These are phyloP conservation scores for Xylaria arbuscula DNA, from an alignment of 2,329 filamentous ascomycete genomes.

Conservation along the genomic window DNA sequence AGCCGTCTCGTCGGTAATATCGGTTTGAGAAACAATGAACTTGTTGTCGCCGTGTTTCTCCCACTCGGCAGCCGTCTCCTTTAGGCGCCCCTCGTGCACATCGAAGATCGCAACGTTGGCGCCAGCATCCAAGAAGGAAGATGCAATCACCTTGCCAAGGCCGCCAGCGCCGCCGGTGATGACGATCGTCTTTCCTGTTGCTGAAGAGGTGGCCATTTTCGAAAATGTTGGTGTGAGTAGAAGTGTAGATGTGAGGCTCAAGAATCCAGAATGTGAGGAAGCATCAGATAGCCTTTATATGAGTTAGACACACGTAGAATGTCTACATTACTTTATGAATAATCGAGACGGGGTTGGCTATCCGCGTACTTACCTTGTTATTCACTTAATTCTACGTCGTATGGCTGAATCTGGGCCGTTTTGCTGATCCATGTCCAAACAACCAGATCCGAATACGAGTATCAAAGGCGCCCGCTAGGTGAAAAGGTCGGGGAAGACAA, in stretches of 20 bases:
- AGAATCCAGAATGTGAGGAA: neutral
- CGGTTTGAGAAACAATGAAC: constrained; percentile 45
- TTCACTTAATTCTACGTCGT: neutral
- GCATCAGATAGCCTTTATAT: constrained; percentile 4
- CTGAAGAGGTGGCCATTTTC: constrained; percentile 31
- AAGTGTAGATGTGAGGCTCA: neutral
- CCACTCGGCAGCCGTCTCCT: constrained; percentile 35
- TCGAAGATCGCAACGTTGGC: constrained; percentile 52
- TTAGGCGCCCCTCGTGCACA: constrained; percentile 47
- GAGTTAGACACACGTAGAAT: neutral
- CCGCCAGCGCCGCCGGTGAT: constrained; percentile 52
- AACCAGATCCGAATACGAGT: constrained; percentile 18
- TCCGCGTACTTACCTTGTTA: neutral
- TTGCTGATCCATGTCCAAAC: neutral
- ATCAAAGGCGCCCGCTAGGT: neutral
- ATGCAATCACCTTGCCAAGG: constrained; percentile 51
- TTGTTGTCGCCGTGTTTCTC: constrained; percentile 24
- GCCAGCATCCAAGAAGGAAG: constrained; percentile 49
- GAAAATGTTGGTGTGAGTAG: neutral
- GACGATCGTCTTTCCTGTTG: constrained; percentile 42
- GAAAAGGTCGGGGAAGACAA: neutral
- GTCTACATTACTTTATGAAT: neutral
- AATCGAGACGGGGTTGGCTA: neutral
- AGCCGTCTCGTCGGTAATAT: constrained; percentile 50
- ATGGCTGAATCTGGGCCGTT: neutral